phyloP scores from a whole-genome alignment of 2,329 filamentous ascomycete genomes.

The Parasarocladium wereldwijsianum region DNA sequence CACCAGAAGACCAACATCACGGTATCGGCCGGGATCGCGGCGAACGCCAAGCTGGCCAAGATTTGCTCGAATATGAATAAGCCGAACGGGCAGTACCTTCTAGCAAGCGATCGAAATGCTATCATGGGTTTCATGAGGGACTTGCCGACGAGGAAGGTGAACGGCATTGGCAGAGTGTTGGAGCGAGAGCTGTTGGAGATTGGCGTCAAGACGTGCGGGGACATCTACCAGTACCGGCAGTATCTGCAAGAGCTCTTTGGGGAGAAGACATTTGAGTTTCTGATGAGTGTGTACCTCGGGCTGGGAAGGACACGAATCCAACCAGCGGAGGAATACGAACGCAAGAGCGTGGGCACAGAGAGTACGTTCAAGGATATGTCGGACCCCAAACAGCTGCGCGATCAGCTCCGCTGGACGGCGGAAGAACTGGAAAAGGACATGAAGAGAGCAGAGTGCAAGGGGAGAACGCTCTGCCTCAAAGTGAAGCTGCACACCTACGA shows the following conservation, averaged over 20 bases:
- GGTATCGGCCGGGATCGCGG: conserved; percentile 85
- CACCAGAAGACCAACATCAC: conserved; percentile 67
- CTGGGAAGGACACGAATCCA: conserved; percentile 74
- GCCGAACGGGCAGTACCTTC: conserved; percentile 77
- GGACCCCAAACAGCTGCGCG: conserved; percentile 50
- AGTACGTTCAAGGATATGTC: conserved; percentile 76
- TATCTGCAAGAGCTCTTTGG: conserved; percentile 70
- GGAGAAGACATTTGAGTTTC: conserved; percentile 78
- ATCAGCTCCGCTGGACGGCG: conserved; percentile 67
- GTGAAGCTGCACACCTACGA: conserved; percentile 92
- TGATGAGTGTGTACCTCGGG: conserved; percentile 73
- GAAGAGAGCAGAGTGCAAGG: conserved; percentile 65
- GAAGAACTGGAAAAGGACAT: conserved; percentile 81
- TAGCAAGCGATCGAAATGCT: conserved; percentile 55
- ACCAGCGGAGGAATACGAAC: conserved; percentile 76
- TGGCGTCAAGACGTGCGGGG: conserved; percentile 75
- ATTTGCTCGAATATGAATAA: conserved; percentile 95
- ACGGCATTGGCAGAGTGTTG: conserved; percentile 86
- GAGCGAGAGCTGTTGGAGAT: conserved; percentile 83
- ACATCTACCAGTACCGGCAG: conserved; percentile 65
- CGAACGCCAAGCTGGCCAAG: conserved; percentile 87
- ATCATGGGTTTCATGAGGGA: conserved; percentile 80
- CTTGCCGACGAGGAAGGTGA: conserved; percentile 78
- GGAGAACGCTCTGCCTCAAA: conserved; percentile 82
- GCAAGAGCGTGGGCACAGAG: conserved; percentile 90